Conservation (phyloP, 1,139 yeast species). For the Yamadazyma sp. region DNA sequence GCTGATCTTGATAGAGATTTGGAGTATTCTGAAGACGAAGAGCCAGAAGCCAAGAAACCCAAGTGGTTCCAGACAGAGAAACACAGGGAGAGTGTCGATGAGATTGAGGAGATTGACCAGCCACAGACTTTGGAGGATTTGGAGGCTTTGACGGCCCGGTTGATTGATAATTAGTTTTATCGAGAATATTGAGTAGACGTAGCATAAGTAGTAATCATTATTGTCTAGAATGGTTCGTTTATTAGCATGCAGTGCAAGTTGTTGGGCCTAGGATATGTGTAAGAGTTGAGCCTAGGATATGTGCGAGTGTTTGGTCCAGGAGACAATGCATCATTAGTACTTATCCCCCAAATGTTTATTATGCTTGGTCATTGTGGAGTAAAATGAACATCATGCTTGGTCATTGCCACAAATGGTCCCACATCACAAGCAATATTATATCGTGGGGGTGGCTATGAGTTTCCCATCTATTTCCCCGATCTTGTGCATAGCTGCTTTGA, state of each 20-base stretch:
- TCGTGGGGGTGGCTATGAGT: conserved; percentile 51
- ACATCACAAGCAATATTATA: too few relatives aligned
- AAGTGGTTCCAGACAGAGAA: conserved; percentile 55
- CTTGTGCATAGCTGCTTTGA: conserved; percentile 45
- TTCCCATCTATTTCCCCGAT: conserved; percentile 65
- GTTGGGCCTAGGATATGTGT: too few relatives aligned
- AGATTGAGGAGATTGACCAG: conserved; percentile 72
- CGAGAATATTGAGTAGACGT: background rate
- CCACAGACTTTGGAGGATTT: conserved; percentile 91
- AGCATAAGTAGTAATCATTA: too few relatives aligned
- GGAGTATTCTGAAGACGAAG: conserved; percentile 36
- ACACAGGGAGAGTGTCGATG: conserved; percentile 22
- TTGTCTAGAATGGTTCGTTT: background rate
- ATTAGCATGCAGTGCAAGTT: too few relatives aligned
- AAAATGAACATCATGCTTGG: too few relatives aligned
- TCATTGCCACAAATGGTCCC: too few relatives aligned
- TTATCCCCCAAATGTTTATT: too few relatives aligned
- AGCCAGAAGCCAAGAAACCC: conserved; percentile 52
- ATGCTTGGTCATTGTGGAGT: too few relatives aligned
- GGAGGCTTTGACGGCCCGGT: conserved; percentile 82
- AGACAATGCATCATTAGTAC: too few relatives aligned
- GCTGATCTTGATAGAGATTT: conserved; percentile 51
- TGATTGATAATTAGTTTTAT: conserved; percentile 34
- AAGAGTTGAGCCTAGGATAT: too few relatives aligned
- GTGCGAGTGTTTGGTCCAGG: too few relatives aligned